Base-by-base conservation (phyloP, 2,329 filamentous ascomycete genomes). In the Hypocrella siamensis region DNA sequence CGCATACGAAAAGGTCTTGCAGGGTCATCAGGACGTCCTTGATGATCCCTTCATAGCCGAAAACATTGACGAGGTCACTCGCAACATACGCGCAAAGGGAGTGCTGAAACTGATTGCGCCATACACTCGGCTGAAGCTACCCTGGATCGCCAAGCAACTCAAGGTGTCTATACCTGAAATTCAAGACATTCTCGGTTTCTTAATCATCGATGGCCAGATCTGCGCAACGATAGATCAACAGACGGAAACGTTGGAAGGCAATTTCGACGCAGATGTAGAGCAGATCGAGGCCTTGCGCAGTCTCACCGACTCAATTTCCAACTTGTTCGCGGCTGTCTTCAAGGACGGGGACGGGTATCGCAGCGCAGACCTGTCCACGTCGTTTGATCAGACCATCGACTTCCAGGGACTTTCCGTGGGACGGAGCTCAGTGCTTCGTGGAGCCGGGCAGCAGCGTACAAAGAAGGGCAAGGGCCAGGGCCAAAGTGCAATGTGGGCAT, bases 61-160 rank as follows among this genome's bases (percentile, higher is more conserved):
- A 58, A 96, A 98, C 52, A 98, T 98, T 44, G 90, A 96, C 54
- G 90, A 98, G 58, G 88, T 98, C 35, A 98, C 88, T 32, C 81
- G 90, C 27, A 94, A 90, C 55, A 93, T 98, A 79, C 81, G 90
- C 33, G 96, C 86, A 42, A 94, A 94, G 64, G 88, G 86, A 2
- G 76, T 96, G 8, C 61, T 93, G 40, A 93, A 90, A 58, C 66
- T 96, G 17, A 90, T 96, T 40, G 85, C 85, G 4, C 90, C 90
- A 0, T 98, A 96, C 61, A 92, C 83, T 5, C 76, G 85, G 31
- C 93, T 96, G 70, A 83, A 79, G 40, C 63, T 96, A 17, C 64
- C 66, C 15, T 93, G 92, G 66, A 84, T 98, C 43, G 85, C 85
- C 18, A 77, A 78, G 45, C 78, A 88, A 46, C 77, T 98, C 40